phyloP scores from a whole-genome alignment of 1,139 yeast species.

The Blastobotrys elegans region DNA sequence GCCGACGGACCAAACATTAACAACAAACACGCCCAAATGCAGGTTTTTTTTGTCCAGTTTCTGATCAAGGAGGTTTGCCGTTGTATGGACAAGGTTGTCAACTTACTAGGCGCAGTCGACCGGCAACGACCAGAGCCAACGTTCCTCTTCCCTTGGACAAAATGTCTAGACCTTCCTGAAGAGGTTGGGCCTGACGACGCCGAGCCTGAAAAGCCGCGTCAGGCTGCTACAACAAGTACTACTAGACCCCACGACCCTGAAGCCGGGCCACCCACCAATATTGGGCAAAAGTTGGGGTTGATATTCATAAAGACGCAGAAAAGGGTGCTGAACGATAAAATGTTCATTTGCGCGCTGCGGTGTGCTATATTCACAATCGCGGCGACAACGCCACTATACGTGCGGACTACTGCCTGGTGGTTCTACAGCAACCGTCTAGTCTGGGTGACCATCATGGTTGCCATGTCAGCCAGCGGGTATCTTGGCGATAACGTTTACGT shows the following conservation, averaged over 20 bases:
- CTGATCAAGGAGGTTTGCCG: slow-evolving; percentile 10
- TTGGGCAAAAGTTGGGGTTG: slow-evolving; percentile 21
- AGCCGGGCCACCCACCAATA: slow-evolving; percentile 30
- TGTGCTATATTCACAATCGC: slow-evolving; percentile 26
- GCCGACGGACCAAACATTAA: neutral
- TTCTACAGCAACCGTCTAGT: slow-evolving; percentile 30
- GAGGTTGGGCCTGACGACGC: neutral
- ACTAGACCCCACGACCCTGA: neutral
- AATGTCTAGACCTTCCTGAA: neutral
- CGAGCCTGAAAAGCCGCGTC: no score
- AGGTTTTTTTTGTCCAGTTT: slow-evolving; percentile 21
- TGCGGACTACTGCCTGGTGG: slow-evolving; percentile 26
- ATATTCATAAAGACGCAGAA: neutral
- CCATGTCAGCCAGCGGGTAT: slow-evolving; percentile 28
- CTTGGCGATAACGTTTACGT: slow-evolving; percentile 36
- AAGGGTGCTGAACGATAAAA: slow-evolving; percentile 13
- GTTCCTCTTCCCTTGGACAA: slow-evolving; percentile 11
- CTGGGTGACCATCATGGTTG: slow-evolving; percentile 35
- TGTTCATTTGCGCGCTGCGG: slow-evolving; percentile 28
- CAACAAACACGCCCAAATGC: slow-evolving; percentile 3
- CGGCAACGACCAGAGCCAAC: slow-evolving; percentile 20
- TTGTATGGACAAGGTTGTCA: slow-evolving; percentile 10
- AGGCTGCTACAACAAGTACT: neutral
- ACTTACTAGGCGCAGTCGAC: slow-evolving; percentile 17
- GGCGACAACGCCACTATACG: slow-evolving; percentile 28